Percentiles rank a stretch among this genome's conserved stretches.
Conservation (phyloP, 139 green algal species). For the Picochlorum sp. region DNA sequence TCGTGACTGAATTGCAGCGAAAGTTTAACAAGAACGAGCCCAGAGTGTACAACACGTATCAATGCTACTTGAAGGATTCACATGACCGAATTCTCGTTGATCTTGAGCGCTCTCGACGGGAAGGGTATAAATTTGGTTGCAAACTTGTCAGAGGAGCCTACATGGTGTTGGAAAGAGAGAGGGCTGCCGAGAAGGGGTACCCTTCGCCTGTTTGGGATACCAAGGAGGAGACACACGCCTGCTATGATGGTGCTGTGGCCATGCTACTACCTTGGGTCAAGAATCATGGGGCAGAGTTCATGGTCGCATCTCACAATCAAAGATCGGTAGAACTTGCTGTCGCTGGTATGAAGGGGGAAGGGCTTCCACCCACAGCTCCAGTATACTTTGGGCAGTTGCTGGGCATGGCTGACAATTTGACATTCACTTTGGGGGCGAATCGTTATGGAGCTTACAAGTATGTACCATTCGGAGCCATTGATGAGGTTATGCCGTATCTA, state of each 20-base stretch:
- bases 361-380: slow-evolving; percentile 28
- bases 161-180: slow-evolving; percentile 58
- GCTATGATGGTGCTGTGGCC: slow-evolving; percentile 45
- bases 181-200: slow-evolving; percentile 38
- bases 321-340: slow-evolving; percentile 53
- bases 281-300: slow-evolving; percentile 38
- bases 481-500: slow-evolving; percentile 67
- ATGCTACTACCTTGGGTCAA: slow-evolving; percentile 23
- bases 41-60: slow-evolving; percentile 73
- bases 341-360: slow-evolving; percentile 37
- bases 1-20: slow-evolving; percentile 52
- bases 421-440: slow-evolving; percentile 42
- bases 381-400: slow-evolving; percentile 87
- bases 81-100: slow-evolving; percentile 40
- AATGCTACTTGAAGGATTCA: slow-evolving; percentile 71
- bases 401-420: slow-evolving; percentile 85
- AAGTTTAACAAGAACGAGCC: slow-evolving; percentile 49
- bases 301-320: slow-evolving; percentile 68
- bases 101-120: slow-evolving; percentile 43
- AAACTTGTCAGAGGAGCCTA: slow-evolving; percentile 60
- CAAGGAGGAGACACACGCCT: slow-evolving; percentile 54
- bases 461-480: slow-evolving; percentile 58
- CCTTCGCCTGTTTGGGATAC: slow-evolving; percentile 57
- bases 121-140: slow-evolving; percentile 39
- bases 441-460: slow-evolving; percentile 70